Evolutionary conservation across 73 alveolate species (phyloP), one percentile per base, ranked within the genome.

Genomic region (Paramecium caudatum): DNA sequence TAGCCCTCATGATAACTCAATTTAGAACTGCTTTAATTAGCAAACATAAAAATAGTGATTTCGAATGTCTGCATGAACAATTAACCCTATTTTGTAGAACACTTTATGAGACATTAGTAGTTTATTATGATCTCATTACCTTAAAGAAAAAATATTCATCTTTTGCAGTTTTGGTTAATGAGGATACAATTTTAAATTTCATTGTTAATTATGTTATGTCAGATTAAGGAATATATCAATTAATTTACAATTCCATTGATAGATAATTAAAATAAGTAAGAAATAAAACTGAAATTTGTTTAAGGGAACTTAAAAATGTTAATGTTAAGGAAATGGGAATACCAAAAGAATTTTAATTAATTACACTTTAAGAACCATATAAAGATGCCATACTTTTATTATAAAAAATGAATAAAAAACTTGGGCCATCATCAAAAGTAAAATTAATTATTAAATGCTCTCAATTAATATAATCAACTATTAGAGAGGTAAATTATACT

Each of bases 351-450:
- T 65, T 65, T 65, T 65, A 65, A 65, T 65, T 65, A 27, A 65
- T 3, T 25, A 8, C 10, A 30, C 13, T 15, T 3, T 33, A 5
- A n/a, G 17, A 65, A 4, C 83, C 83, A 32, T 65, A 65, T 65
- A 3, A 23, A 25, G 1, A 33, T 9, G 83, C 83, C 6, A 65
- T 65, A 10, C 17, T 17, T 32, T 32, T 49, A 12, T 16, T 65
- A 12, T 32, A 65, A 36, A 65, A 65, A 65, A 25, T 65, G 13
- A 5, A 12, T 12, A 65, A 16, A 33, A 65, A 65, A 33, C 4
- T 12, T 12, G 83, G 83, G 1, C 83, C 83, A 12, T 65, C 83
- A 4, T 65, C 83, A 33, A 65, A 65, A 10, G 83, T 36, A 1
- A 65, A 65, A n/a, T 46, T 65, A 8, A 36, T 65, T 10, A 65